Conservation (phyloP, 306 rosid species). For the Datisca glomerata region DNA sequence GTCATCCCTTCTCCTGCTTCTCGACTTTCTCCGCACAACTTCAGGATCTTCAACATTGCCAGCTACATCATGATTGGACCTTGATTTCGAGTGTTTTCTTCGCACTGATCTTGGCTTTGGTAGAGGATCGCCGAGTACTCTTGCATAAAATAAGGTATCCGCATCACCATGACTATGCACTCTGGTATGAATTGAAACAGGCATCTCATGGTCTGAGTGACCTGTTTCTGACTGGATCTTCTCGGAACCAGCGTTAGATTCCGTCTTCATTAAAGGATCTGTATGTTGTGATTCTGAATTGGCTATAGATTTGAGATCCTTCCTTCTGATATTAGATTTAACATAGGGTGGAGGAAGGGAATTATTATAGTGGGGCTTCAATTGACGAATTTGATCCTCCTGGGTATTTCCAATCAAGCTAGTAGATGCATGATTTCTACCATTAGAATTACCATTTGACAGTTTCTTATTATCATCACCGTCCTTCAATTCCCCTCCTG, state of each 20-base stretch:
- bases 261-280: slow-evolving; percentile 14
- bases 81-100: slow-evolving; percentile 58
- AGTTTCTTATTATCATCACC: slow-evolving; percentile 29
- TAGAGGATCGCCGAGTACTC: slow-evolving; percentile 23
- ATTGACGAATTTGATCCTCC: slow-evolving; percentile 39
- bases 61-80: slow-evolving; percentile 29
- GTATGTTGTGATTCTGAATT: slow-evolving; percentile 12
- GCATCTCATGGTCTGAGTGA: slow-evolving; percentile 39
- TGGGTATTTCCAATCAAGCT: slow-evolving; percentile 21
- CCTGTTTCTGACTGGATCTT: slow-evolving; percentile 28
- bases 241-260: slow-evolving; percentile 28
- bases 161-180: slow-evolving; percentile 29
- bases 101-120: slow-evolving; percentile 56
- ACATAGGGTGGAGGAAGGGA: slow-evolving; percentile 82
- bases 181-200: slow-evolving; percentile 25
- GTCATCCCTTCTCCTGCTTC: slow-evolving; percentile 63
- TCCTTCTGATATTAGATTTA: slow-evolving; percentile 41
- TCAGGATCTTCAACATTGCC: slow-evolving; percentile 28
- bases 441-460: slow-evolving; percentile 23
- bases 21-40: slow-evolving; percentile 36
- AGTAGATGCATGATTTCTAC: slow-evolving; percentile 18
- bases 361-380: slow-evolving; percentile 38
- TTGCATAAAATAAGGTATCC: slow-evolving; percentile 19
- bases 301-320: slow-evolving; percentile 23
- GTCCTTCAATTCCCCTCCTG: slow-evolving; percentile 13